Conservation (phyloP, 2,329 filamentous ascomycete genomes). For the Leptographium lundbergii region DNA sequence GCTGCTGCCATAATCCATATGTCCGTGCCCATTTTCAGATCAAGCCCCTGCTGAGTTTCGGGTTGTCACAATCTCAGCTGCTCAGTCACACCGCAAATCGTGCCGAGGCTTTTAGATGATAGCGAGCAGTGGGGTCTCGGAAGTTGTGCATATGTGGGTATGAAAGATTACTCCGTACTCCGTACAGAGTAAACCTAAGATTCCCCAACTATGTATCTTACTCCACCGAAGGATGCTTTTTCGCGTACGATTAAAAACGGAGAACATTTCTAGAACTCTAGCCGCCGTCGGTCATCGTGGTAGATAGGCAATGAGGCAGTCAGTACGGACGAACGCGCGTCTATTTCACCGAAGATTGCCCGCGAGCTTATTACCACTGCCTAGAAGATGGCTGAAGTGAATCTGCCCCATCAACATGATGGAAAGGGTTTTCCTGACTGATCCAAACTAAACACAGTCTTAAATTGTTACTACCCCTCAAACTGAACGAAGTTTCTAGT, state of each 20-base stretch:
- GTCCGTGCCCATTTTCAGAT: background rate
- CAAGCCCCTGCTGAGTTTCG: background rate
- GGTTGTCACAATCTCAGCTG: background rate
- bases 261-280: too few species aligned
- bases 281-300: too few species aligned
- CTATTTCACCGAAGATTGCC: background rate
- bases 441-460: background rate
- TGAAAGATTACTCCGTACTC: too few species aligned
- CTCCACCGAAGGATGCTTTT: background rate
- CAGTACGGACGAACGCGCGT: background rate
- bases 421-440: background rate
- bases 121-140: background rate
- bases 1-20: background rate
- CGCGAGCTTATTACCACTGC: background rate
- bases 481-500: background rate
- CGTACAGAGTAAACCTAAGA: background rate
- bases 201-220: too few species aligned
- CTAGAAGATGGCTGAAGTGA: background rate
- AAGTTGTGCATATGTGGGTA: background rate
- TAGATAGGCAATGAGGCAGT: too few species aligned
- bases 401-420: background rate
- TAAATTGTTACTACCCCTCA: background rate
- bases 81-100: background rate
- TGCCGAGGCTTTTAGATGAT: background rate
- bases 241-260: background rate